Conservation (phyloP, 495 filamentous ascomycete species). For the Collariella sp. region DNA sequence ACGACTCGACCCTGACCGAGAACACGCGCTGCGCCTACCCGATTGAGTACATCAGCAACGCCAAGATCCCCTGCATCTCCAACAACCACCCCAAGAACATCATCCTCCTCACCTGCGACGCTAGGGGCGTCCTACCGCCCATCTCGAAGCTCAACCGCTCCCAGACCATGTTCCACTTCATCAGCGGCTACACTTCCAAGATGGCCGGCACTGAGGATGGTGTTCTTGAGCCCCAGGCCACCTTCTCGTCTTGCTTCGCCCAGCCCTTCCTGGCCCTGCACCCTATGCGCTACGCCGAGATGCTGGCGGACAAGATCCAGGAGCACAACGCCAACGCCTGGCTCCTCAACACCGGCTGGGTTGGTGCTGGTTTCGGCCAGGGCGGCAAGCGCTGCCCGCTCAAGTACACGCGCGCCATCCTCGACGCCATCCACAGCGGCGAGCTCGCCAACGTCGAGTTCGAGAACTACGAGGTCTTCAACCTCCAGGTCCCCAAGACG, state of each 20-base stretch:
- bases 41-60: constrained; percentile 97
- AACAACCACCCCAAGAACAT: constrained; percentile 91
- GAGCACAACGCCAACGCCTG: constrained; percentile 93
- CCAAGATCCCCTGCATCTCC: constrained; percentile 91
- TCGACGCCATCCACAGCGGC: constrained; percentile 94
- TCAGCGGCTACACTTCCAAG: constrained; percentile 98
- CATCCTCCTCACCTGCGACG: constrained; percentile 95
- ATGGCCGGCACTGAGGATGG: constrained; percentile 99
- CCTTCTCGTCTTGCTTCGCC: constrained; percentile 98
- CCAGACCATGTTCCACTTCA: constrained; percentile 99
- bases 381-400: constrained; percentile 97
- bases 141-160: constrained; percentile 94
- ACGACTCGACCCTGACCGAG: constrained; percentile 89
- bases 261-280: constrained; percentile 98
- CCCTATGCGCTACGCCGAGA: constrained; percentile 97
- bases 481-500: constrained; percentile 79
- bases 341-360: constrained; percentile 99
- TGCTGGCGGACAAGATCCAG: constrained; percentile 97
- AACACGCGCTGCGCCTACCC: constrained; percentile 98
- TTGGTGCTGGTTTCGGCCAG: constrained; percentile 87
- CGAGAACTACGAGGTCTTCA: constrained; percentile 95
- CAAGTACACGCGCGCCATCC: constrained; percentile 97
- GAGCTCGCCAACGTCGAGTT: constrained; percentile 86
- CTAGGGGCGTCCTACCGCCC: constrained; percentile 91
- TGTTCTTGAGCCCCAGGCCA: constrained; percentile 91